A percentile compares a stretch with the other conserved stretches of the same genome.
Conservation (phyloP, 371 early-diverging fungal genomes). For the Actinomortierella wolfii region DNA sequence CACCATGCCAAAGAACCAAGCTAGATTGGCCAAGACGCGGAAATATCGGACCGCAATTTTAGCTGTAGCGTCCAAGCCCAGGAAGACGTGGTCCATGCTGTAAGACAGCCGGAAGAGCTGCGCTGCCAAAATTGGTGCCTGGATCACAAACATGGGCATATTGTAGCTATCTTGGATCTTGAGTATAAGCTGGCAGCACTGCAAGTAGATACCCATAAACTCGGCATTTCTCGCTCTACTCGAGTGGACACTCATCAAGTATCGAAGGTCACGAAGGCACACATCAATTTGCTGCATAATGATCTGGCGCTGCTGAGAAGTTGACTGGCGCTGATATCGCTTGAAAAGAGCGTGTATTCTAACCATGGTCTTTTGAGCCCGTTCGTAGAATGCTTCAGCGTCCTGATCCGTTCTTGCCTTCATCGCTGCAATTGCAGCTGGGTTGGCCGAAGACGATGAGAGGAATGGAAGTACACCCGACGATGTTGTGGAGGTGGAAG, state of each 20-base stretch:
- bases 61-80: slow-evolving; percentile 53
- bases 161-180: slow-evolving; percentile 50
- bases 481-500: not conserved
- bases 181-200: slow-evolving; percentile 50
- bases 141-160: slow-evolving; percentile 49
- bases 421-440: slow-evolving; percentile 38
- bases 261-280: slow-evolving; percentile 50
- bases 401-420: slow-evolving; percentile 37
- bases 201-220: slow-evolving; percentile 54
- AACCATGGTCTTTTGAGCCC: slow-evolving; percentile 16
- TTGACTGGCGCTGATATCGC: not conserved
- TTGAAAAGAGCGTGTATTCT: slow-evolving; percentile 20
- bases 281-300: slow-evolving; percentile 26
- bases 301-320: not conserved
- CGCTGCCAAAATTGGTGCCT: slow-evolving; percentile 50
- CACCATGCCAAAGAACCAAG: slow-evolving; percentile 60
- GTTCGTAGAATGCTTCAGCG: slow-evolving; percentile 36
- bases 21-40: slow-evolving; percentile 54
- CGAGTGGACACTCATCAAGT: slow-evolving; percentile 52
- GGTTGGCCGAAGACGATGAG: slow-evolving; percentile 27
- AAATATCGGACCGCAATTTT: slow-evolving; percentile 54
- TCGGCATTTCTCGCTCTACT: slow-evolving; percentile 50
- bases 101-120: slow-evolving; percentile 54
- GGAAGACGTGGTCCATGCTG: slow-evolving; percentile 66
- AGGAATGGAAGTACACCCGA: not conserved